A percentile compares a stretch with the other conserved stretches of the same genome.
Evolutionary conservation across 805 yeast genomes (phyloP).

Genomic region (Starmerella riodocensis): DNA sequence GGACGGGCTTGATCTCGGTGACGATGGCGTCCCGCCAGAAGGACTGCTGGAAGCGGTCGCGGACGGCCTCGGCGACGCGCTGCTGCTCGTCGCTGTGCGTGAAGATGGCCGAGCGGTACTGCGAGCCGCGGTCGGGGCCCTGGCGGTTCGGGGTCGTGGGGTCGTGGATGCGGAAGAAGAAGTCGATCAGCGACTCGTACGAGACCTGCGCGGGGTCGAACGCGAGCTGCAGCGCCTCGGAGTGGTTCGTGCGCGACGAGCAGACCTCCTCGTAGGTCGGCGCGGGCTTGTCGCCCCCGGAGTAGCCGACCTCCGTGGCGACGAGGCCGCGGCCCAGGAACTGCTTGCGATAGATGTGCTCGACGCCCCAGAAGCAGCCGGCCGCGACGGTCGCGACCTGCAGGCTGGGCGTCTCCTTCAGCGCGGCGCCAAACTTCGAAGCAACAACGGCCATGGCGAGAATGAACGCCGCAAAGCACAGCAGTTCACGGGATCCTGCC

Average conservation of each 20-base stretch:
- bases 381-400: slow-evolving; percentile 40
- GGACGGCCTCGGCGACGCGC: slow-evolving; percentile 32
- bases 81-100: slow-evolving; percentile 43
- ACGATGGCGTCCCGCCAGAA: slow-evolving; percentile 65
- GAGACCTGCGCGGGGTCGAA: slow-evolving; percentile 58
- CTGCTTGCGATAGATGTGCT: slow-evolving; percentile 63
- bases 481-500: neutral
- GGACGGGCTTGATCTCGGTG: slow-evolving; percentile 56
- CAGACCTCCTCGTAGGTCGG: slow-evolving; percentile 68
- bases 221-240: slow-evolving; percentile 73
- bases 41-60: slow-evolving; percentile 47
- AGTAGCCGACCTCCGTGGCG: slow-evolving; percentile 78
- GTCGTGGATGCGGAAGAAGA: slow-evolving; percentile 86
- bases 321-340: slow-evolving; percentile 49
- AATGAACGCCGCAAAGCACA: neutral
- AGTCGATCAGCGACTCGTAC: slow-evolving; percentile 53
- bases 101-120: slow-evolving; percentile 76
- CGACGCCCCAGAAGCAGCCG: slow-evolving; percentile 47
- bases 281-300: slow-evolving; percentile 47
- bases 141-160: slow-evolving; percentile 76
- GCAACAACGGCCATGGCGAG: slow-evolving; percentile 1
- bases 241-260: slow-evolving; percentile 59
- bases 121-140: slow-evolving; percentile 83
- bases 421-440: slow-evolving; percentile 6
- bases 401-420: slow-evolving; percentile 6